Conservation (phyloP, 441 rosid genomes). For the Theobroma grandiflorum region DNA sequence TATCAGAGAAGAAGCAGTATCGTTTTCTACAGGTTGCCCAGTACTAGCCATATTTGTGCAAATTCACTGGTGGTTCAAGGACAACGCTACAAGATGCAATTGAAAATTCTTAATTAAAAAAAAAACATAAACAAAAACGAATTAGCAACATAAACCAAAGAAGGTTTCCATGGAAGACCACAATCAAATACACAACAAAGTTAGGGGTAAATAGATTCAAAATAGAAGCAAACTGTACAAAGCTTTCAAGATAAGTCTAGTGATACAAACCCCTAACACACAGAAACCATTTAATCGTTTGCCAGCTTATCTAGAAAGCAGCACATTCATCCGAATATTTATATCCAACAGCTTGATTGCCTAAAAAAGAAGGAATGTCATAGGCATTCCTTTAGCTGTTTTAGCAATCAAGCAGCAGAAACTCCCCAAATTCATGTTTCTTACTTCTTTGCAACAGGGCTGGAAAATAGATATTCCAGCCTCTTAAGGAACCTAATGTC, state of each 20-base stretch:
- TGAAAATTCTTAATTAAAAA: background rate
- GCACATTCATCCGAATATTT: background rate
- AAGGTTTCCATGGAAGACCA: background rate
- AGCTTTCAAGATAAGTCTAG: background rate
- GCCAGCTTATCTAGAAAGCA: background rate
- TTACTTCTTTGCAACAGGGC: background rate
- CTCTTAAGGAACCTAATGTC: background rate
- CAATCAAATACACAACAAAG: background rate
- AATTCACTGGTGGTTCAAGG: slow-evolving; percentile 19
- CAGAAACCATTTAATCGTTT: background rate
- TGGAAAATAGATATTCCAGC: background rate
- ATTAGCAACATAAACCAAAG: background rate
- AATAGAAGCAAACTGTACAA: background rate
- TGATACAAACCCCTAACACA: background rate
- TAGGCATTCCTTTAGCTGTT: background rate
- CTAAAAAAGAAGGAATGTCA: background rate
- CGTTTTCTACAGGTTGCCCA: slow-evolving; percentile 39
- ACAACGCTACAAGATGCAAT: slow-evolving; percentile 26
- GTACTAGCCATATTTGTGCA: slow-evolving; percentile 33
- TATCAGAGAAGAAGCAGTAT: slow-evolving; percentile 37
- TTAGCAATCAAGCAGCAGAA: too few relatives aligned
- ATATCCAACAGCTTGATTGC: background rate
- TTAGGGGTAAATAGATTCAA: background rate
- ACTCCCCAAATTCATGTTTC: slow-evolving; percentile 4
- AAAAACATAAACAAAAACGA: background rate